Percentiles rank a stretch among this genome's conserved stretches.
These are phyloP conservation scores for Rhizopus stolonifer DNA, from an alignment of 371 early-diverging fungal genomes.

Conservation along the genomic window DNA sequence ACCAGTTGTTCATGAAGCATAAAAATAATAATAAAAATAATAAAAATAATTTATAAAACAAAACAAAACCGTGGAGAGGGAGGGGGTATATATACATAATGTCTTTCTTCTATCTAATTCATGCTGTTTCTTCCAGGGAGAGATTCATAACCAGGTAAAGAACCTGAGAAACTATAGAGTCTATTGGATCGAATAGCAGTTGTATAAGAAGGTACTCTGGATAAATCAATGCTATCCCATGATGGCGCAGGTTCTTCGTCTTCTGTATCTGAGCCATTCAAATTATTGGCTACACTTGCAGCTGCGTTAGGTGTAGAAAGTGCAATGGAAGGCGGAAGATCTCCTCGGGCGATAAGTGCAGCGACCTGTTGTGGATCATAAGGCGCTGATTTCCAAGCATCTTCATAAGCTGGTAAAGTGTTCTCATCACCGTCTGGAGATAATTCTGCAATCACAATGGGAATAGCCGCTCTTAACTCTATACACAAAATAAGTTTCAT, in stretches of 20 bases:
- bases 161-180: slow-evolving; percentile 39
- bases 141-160: slow-evolving; percentile 47
- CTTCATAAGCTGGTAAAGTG: slow-evolving; percentile 47
- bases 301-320: too few species aligned
- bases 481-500: too few species aligned
- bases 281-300: too few species aligned
- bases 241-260: slow-evolving; percentile 63
- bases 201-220: slow-evolving; percentile 43
- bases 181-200: slow-evolving; percentile 45
- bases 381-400: slow-evolving; percentile 49
- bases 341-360: too few species aligned
- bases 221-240: slow-evolving; percentile 60
- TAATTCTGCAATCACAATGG: slow-evolving; percentile 35
- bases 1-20: too few species aligned
- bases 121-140: slow-evolving; percentile 23
- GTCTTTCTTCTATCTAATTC: slow-evolving; percentile 3
- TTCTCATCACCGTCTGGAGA: too few species aligned
- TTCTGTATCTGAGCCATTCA: too few species aligned
- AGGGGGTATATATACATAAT: background rate
- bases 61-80: too few species aligned
- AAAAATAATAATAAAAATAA: background rate
- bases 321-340: too few species aligned
- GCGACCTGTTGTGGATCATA: slow-evolving; percentile 37
- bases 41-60: too few species aligned
- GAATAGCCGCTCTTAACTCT: slow-evolving; percentile 48